A percentile compares a stretch with the other conserved stretches of the same genome.
phyloP scores from a whole-genome alignment of 495 filamentous ascomycete species.

The Penicillium psychrofluorescens region DNA sequence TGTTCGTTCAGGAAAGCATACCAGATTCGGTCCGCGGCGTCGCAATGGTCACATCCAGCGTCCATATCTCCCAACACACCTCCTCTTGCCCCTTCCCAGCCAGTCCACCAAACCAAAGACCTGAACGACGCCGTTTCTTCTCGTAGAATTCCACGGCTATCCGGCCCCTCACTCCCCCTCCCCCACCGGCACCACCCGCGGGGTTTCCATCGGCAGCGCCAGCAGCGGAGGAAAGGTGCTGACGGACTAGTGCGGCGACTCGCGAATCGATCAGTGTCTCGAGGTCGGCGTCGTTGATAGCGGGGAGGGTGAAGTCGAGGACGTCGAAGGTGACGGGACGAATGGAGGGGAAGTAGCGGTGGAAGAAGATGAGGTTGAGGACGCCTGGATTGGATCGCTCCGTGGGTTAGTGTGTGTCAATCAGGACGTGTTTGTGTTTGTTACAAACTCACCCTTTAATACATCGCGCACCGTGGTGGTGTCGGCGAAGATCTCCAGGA shows the following conservation, averaged over 20 bases:
- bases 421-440: too few species aligned
- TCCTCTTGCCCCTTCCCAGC: constrained; percentile 73
- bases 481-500: constrained; percentile 78
- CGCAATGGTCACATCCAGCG: constrained; percentile 81
- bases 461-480: constrained; percentile 80
- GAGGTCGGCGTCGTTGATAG: constrained; percentile 80
- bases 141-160: constrained; percentile 93
- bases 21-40: constrained; percentile 83
- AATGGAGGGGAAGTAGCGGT: constrained; percentile 88
- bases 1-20: constrained; percentile 25
- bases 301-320: constrained; percentile 83
- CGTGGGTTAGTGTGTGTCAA: too few species aligned
- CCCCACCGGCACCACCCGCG: constrained; percentile 21
- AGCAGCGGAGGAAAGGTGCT: constrained; percentile 39
- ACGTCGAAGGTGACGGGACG: constrained; percentile 81
- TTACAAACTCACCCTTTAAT: constrained; percentile 61
- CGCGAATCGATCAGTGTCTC: constrained; percentile 90
- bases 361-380: constrained; percentile 97
- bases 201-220: constrained; percentile 38
- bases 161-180: constrained; percentile 56
- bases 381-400: constrained; percentile 50
- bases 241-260: constrained; percentile 64
- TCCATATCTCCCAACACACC: constrained; percentile 95
- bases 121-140: constrained; percentile 71
- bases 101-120: constrained; percentile 56